Conservation (phyloP, 192 early-diverging fungal genomes). For the Physocladia obscura region DNA sequence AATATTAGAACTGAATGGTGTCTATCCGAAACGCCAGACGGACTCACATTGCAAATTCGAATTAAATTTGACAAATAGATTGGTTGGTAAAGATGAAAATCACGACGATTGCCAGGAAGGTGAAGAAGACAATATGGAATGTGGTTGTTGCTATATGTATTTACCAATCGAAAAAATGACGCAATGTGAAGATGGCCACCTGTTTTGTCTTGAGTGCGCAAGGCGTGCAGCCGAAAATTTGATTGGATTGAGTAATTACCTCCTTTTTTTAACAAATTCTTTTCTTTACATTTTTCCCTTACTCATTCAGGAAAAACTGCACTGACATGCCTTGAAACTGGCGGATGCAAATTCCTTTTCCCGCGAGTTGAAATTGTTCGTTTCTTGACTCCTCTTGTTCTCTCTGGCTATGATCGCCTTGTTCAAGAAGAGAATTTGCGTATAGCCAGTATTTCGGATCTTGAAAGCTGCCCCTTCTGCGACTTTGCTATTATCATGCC, state of each 20-base stretch:
- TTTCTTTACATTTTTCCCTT: not conserved
- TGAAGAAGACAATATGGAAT: slow-evolving; percentile 31
- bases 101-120: not conserved
- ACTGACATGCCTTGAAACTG: slow-evolving; percentile 44
- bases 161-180: slow-evolving; percentile 41
- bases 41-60: not conserved
- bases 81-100: not conserved
- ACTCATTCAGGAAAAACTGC: slow-evolving; percentile 34
- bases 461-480: slow-evolving; percentile 42
- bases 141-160: slow-evolving; percentile 55
- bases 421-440: slow-evolving; percentile 35
- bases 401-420: slow-evolving; percentile 40
- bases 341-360: slow-evolving; percentile 45
- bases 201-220: slow-evolving; percentile 56
- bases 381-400: slow-evolving; percentile 38
- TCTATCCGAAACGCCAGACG: slow-evolving; percentile 3
- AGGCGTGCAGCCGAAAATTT: slow-evolving; percentile 49
- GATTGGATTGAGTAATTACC: slow-evolving; percentile 44
- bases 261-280: not conserved
- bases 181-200: slow-evolving; percentile 58
- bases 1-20: slow-evolving; percentile 9
- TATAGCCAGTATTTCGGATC: not conserved
- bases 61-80: not conserved
- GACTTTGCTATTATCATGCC: slow-evolving; percentile 14
- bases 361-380: slow-evolving; percentile 36